phyloP scores from a whole-genome alignment of 2,329 filamentous ascomycete genomes.

The Penicillium concentricum region DNA sequence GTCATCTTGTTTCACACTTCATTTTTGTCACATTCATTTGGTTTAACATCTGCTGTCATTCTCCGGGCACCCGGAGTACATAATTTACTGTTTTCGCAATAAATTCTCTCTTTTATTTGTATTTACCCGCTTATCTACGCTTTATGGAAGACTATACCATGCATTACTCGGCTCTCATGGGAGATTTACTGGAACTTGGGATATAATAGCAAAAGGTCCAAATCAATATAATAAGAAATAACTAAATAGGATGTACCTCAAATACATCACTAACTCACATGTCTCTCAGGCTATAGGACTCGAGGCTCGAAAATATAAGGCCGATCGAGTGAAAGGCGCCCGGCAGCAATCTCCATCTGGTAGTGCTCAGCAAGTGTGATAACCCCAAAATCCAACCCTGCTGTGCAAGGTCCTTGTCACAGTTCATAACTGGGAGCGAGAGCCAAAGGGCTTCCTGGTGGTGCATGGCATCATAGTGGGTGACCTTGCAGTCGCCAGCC shows the following conservation, averaged over 20 bases:
- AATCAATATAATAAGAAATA: not conserved
- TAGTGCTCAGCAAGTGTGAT: not conserved
- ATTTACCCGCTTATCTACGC: too few species aligned
- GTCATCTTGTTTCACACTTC: not conserved
- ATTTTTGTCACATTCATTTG: not conserved
- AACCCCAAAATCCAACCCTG: not conserved
- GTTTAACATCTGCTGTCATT: too few species aligned
- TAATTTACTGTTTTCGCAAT: too few species aligned
- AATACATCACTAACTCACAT: not conserved
- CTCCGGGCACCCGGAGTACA: too few species aligned
- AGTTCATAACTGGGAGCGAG: not conserved
- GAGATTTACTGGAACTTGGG: too few species aligned
- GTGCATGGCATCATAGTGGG: not conserved
- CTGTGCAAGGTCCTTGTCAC: not conserved
- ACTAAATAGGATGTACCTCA: not conserved
- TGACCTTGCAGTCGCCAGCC: not conserved
- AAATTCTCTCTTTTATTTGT: too few species aligned
- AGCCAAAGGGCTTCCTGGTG: not conserved
- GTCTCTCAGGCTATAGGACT: not conserved
- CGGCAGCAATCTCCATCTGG: not conserved
- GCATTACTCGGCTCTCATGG: too few species aligned
- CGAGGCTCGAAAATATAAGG: not conserved
- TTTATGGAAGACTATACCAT: too few species aligned
- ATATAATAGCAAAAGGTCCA: too few species aligned
- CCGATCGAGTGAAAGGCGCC: not conserved